These are phyloP conservation scores for Amaranthus cruentus DNA, from an alignment of 148 eudicot species.

Conservation along the genomic window DNA sequence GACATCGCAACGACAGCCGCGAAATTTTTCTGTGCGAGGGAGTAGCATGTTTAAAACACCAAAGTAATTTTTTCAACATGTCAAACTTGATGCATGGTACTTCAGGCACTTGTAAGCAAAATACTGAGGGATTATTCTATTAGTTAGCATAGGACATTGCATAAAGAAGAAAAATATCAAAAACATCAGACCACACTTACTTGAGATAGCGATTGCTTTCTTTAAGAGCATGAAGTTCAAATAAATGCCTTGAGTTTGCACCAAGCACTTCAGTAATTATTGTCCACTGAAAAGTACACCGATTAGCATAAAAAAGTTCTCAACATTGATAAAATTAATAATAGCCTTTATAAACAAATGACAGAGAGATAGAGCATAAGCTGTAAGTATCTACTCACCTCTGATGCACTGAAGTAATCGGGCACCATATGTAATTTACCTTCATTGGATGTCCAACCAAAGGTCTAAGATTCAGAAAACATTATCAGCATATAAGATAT, in stretches of 20 bases:
- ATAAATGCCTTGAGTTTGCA: conserved; percentile 77
- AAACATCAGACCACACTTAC: conserved; percentile 40
- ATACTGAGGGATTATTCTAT: too few species aligned
- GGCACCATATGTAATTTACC: conserved; percentile 88
- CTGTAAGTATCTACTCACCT: conserved; percentile 48
- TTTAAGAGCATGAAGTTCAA: conserved; percentile 90
- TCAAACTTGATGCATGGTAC: background rate
- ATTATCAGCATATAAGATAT: background rate
- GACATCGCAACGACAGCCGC: too few species aligned
- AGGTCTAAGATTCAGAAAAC: conserved; percentile 37
- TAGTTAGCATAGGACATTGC: background rate
- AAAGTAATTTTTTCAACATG: background rate
- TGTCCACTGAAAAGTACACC: conserved; percentile 52
- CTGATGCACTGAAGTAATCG: conserved; percentile 68
- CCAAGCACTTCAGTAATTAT: conserved; percentile 76
- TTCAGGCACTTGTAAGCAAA: background rate
- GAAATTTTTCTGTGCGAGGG: too few species aligned
- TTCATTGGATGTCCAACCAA: conserved; percentile 89
- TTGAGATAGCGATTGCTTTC: conserved; percentile 55
- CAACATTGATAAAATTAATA: background rate
- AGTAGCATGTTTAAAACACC: background rate
- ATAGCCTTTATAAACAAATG: background rate
- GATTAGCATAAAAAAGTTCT: conserved; percentile 1
- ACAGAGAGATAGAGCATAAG: conserved; percentile 6
- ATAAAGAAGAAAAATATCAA: background rate